Base-by-base conservation (phyloP, 805 yeast genomes). In the Candida boidinii region DNA sequence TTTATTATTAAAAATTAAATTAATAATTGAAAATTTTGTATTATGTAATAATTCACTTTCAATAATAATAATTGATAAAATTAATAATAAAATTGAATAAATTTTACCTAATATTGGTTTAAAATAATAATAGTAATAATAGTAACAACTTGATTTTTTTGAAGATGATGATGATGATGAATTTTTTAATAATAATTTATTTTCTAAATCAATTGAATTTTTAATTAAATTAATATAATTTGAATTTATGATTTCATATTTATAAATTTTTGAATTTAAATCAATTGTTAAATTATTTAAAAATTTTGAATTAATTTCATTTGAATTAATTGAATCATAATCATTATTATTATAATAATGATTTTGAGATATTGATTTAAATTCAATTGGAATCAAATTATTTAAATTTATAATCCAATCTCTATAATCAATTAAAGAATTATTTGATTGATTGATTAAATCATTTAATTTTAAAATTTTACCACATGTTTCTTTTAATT, bases 21-120 rank as follows among this genome's bases (percentile, higher is more conserved):
- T 79, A 28, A 84, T 67, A 3, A 82, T 51, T 9, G 90, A 81
- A 12, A 76, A 53, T 31, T 49, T 60, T 1, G 88, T 74, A 4
- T 85, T 81, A 51, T 83, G 88, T 34, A 80, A 65, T 23, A 79
- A 58, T 48, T 85, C 95, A 14, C 88, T 78, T 57, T 81, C 76
- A n/a, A 79, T 64, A 4, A 85, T 58, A 2, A 74, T 48, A 6
- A 74, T 51, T 0, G 88, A 72, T 5, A 71, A 44, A 0, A 47
- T 26, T 10, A 62, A 62, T 14, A 79, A 46, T 0, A 64, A 11
- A 0, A 68, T 34, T 0, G 84, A 66, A 14, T 58, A 39, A 0
- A 65, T 15, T n/a, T 73, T 57, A 28, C 68, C 65, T 1, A 61
- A 26, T 6, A 53, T 29, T 0, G 88, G 87, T 7, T 62, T 49